Percentiles rank a stretch among this genome's conserved stretches.
Evolutionary conservation across 768 basidiomycete genomes (phyloP).

Genomic region (Nidularia pulvinata): DNA sequence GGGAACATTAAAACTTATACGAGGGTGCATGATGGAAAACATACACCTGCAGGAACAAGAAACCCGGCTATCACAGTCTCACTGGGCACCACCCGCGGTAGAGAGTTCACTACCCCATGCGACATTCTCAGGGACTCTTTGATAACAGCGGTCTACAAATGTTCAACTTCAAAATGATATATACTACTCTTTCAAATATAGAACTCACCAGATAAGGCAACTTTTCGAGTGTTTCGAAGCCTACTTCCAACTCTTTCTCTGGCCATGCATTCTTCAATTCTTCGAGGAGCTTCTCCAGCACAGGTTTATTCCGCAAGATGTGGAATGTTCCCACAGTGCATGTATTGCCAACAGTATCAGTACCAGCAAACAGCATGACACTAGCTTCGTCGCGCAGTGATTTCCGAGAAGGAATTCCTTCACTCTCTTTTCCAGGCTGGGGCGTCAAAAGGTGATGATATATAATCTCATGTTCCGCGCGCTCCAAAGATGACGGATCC

Average conservation of each 20-base stretch:
- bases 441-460: slow-evolving; percentile 34
- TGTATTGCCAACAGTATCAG: slow-evolving; percentile 40
- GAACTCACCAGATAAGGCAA: slow-evolving; percentile 42
- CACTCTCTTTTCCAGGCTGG: slow-evolving; percentile 22
- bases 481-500: slow-evolving; percentile 23
- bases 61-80: slow-evolving; percentile 29
- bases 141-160: slow-evolving; percentile 40
- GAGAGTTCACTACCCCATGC: slow-evolving; percentile 32
- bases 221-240: slow-evolving; percentile 36
- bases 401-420: slow-evolving; percentile 24
- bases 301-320: slow-evolving; percentile 23
- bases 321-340: slow-evolving; percentile 33
- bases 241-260: slow-evolving; percentile 22
- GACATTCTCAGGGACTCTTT: slow-evolving; percentile 44
- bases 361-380: slow-evolving; percentile 37
- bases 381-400: slow-evolving; percentile 35
- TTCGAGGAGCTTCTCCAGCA: slow-evolving; percentile 21
- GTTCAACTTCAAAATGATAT: background rate
- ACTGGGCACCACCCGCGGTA: slow-evolving; percentile 33
- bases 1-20: no score
- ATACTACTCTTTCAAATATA: background rate
- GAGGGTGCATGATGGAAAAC: slow-evolving; percentile 1
- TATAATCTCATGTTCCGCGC: slow-evolving; percentile 30
- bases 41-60: slow-evolving; percentile 34
- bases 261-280: slow-evolving; percentile 40